Conservation (phyloP, 1,284 basidiomycete genomes). For the Papiliotrema flavescens region DNA sequence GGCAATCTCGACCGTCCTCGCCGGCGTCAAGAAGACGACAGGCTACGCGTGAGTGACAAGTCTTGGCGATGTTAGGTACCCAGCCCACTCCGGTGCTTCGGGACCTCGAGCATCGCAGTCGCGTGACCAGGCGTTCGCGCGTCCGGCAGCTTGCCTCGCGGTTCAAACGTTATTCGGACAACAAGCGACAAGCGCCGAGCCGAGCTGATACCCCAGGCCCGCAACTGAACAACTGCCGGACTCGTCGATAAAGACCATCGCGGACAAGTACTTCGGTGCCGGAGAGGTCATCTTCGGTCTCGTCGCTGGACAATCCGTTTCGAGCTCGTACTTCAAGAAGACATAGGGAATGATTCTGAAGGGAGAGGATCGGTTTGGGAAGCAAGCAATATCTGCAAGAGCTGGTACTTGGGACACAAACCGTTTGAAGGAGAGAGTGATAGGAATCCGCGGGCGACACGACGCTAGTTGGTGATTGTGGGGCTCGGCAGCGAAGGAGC, state of each 20-base stretch:
- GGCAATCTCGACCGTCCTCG: conserved; percentile 80
- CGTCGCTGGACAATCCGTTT: conserved; percentile 72
- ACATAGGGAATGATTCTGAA: not conserved
- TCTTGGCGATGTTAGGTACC: too few relatives aligned
- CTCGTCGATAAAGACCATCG: conserved; percentile 66
- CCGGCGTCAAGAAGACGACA: conserved; percentile 85
- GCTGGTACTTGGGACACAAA: too few relatives aligned
- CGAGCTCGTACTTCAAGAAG: conserved; percentile 64
- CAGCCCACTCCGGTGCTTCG: too few relatives aligned
- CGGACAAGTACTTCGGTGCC: conserved; percentile 76
- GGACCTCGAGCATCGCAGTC: not conserved
- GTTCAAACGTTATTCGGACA: too few relatives aligned
- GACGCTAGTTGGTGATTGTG: too few relatives aligned
- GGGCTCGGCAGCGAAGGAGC: too few relatives aligned
- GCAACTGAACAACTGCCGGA: conserved; percentile 68
- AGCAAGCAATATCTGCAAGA: too few relatives aligned
- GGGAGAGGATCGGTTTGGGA: too few relatives aligned
- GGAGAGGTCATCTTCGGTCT: conserved; percentile 88
- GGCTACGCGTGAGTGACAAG: conserved; percentile 83
- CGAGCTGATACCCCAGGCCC: conserved; percentile 52
- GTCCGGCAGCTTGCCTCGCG: too few relatives aligned
- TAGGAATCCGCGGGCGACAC: too few relatives aligned
- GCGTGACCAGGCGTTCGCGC: not conserved
- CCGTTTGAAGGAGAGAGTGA: too few relatives aligned
- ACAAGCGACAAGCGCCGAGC: conserved; percentile 6